Evolutionary conservation across 2,329 filamentous ascomycete genomes (phyloP), one percentile per base, ranked within the genome.

Genomic region (Mollisiaceae sp.): DNA sequence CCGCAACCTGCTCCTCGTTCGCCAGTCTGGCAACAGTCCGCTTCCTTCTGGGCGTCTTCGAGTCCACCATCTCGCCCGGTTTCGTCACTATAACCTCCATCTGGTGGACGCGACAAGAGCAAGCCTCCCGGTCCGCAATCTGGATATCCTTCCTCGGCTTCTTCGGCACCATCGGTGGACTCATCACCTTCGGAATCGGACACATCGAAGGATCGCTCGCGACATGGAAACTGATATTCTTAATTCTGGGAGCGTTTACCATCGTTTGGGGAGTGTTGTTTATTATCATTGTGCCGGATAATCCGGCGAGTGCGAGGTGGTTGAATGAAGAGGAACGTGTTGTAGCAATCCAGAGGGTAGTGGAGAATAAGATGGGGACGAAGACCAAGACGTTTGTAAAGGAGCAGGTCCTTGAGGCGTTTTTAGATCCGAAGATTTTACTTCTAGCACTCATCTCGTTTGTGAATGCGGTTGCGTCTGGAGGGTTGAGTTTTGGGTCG

Each of bases 131-230:
- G 0, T 73, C 70, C 38, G 71, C 70, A 1, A 71, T 72, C 54
- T 77, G 74, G 74, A 62, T 77, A 88, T 89, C 75, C 84, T 5
- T 86, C 85, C 74, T 86, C 87, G 79, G 78, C 52, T 67, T 75
- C 52, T 70, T 70, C 32, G 64, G 64, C n/a, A 69, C 60, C 15
- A 61, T 72, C 20, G 70, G 70, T 8, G 70, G 70, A n/a, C 76
- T 79, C 20, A 72, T 80, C 39, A 78, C 79, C 62, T 74, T 74
- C 32, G 75, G 76, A 18, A 75, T 80, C 32, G 78, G 78, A n/a
- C 78, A 79, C 61, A 73, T 74, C 56, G 78, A 81, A 1, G 85
- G 84, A 0, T 75, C 77, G 52, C 43, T 73, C 24, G 47, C 65
- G 0, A 66, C 67, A 14, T 73, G 71, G 71, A 73, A 73, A 41